Conservation (phyloP, 768 basidiomycete genomes). For the Guyanaporus albipodus region DNA sequence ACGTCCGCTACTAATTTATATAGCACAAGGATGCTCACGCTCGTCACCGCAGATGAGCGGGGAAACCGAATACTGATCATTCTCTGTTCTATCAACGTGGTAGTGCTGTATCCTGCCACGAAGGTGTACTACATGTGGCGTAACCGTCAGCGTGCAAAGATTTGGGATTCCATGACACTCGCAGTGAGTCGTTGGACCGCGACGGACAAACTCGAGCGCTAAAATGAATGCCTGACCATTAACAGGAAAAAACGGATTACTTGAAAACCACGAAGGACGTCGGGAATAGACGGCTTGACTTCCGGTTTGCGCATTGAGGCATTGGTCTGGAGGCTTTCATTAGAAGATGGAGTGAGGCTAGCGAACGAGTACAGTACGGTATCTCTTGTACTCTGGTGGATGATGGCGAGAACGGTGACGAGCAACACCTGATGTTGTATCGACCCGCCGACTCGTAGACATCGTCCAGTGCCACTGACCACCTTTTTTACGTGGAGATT, state of each 20-base stretch:
- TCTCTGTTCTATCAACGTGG: slow-evolving; percentile 47
- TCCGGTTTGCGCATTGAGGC: slow-evolving; percentile 55
- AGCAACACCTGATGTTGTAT: too few species aligned
- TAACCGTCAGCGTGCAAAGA: slow-evolving; percentile 48
- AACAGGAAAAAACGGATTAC: slow-evolving; percentile 57
- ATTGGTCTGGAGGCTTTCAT: too few species aligned
- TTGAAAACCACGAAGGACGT: slow-evolving; percentile 37
- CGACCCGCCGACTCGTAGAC: too few species aligned
- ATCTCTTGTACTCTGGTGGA: too few species aligned
- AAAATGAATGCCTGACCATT: background rate
- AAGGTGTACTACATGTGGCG: slow-evolving; percentile 57
- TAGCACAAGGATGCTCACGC: background rate
- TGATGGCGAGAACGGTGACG: too few species aligned
- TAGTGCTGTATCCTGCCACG: slow-evolving; percentile 50
- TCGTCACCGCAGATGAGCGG: slow-evolving; percentile 40
- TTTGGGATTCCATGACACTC: slow-evolving; percentile 55
- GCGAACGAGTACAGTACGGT: too few species aligned
- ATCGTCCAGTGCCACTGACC: too few species aligned
- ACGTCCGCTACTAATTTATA: slow-evolving; percentile 7
- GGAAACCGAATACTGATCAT: slow-evolving; percentile 56
- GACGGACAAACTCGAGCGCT: background rate
- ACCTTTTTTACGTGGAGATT: slow-evolving; percentile 63
- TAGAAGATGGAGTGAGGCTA: too few species aligned
- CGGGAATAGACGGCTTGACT: slow-evolving; percentile 58
- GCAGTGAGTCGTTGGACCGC: slow-evolving; percentile 32